These are phyloP conservation scores for Claviceps arundinis DNA, from an alignment of 2,329 filamentous ascomycete species.

Conservation along the genomic window DNA sequence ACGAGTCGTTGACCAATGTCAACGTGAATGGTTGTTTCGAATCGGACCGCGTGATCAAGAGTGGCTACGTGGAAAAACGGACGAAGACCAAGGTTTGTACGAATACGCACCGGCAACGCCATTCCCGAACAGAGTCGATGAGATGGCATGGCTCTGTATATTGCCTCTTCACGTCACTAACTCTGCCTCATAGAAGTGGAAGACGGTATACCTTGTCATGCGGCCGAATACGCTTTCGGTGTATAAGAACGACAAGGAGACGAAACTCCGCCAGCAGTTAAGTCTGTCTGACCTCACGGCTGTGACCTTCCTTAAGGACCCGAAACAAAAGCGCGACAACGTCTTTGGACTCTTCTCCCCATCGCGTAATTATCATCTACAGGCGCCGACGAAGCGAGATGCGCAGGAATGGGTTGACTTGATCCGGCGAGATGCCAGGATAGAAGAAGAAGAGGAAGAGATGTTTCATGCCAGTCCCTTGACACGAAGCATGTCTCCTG, in stretches of 20 bases:
- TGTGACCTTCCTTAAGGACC: slow-evolving; percentile 75
- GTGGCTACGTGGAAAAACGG: slow-evolving; percentile 73
- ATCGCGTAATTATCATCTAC: slow-evolving; percentile 81
- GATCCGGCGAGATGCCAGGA: slow-evolving; percentile 66
- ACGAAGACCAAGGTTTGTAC: slow-evolving; percentile 75
- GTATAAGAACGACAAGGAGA: slow-evolving; percentile 85
- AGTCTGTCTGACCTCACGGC: slow-evolving; percentile 82
- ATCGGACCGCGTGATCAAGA: slow-evolving; percentile 86
- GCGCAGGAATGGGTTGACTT: slow-evolving; percentile 76
- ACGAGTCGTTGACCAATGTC: slow-evolving; percentile 68
- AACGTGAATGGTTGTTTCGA: slow-evolving; percentile 94
- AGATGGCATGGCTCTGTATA: no score
- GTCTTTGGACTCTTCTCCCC: slow-evolving; percentile 90
- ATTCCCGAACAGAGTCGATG: background rate
- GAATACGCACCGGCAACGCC: no score
- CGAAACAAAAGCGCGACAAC: slow-evolving; percentile 73
- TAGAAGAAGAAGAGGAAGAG: slow-evolving; percentile 81
- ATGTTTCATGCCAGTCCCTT: slow-evolving; percentile 59
- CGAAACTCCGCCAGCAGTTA: slow-evolving; percentile 78
- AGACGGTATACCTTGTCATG: slow-evolving; percentile 75
- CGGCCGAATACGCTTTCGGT: slow-evolving; percentile 82
- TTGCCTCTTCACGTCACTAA: slow-evolving; percentile 5
- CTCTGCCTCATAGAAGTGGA: slow-evolving; percentile 57
- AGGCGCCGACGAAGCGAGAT: slow-evolving; percentile 59
- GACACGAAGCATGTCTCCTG: slow-evolving; percentile 32